These are phyloP conservation scores for Mycogone perniciosa DNA, from an alignment of 2,329 filamentous ascomycete species.

Conservation along the genomic window DNA sequence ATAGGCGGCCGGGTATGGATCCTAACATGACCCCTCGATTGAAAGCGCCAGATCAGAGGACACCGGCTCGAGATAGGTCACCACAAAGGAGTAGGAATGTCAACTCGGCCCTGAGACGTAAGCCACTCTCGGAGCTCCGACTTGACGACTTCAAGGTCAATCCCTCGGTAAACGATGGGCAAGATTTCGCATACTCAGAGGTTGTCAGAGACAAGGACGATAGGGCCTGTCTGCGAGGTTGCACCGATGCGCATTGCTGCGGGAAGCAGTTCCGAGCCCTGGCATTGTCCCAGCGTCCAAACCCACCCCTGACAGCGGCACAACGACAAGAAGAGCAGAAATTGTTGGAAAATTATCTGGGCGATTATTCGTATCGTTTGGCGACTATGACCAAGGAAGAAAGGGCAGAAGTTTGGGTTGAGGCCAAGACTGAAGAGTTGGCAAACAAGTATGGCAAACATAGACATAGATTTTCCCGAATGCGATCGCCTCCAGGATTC, in stretches of 20 bases:
- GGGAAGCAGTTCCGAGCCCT: constrained; percentile 64
- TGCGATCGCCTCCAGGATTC: constrained; percentile 73
- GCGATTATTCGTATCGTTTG: constrained; percentile 53
- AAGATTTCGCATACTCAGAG: constrained; percentile 66
- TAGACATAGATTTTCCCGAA: constrained; percentile 64
- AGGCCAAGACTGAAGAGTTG: constrained; percentile 66
- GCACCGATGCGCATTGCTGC: constrained; percentile 70
- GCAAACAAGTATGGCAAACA: constrained; percentile 74
- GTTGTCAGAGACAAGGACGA: constrained; percentile 65
- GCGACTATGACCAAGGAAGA: constrained; percentile 54
- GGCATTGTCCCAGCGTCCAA: constrained; percentile 46
- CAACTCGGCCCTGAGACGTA: constrained; percentile 45
- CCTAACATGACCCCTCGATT: constrained; percentile 7
- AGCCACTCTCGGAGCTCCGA: constrained; percentile 50
- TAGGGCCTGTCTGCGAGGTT: constrained; percentile 66
- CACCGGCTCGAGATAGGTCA: constrained; percentile 15
- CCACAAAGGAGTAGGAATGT: constrained; percentile 16
- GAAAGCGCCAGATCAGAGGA: constrained; percentile 13
- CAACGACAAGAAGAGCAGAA: constrained; percentile 38
- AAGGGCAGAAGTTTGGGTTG: constrained; percentile 60
- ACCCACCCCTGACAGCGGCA: constrained; percentile 29
- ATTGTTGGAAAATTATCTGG: constrained; percentile 52
- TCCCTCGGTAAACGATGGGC: constrained; percentile 61
- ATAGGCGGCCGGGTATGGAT: not conserved
- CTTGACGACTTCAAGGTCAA: constrained; percentile 80